phyloP scores from a whole-genome alignment of 2,329 filamentous ascomycete species.

The Trichophyton simii region DNA sequence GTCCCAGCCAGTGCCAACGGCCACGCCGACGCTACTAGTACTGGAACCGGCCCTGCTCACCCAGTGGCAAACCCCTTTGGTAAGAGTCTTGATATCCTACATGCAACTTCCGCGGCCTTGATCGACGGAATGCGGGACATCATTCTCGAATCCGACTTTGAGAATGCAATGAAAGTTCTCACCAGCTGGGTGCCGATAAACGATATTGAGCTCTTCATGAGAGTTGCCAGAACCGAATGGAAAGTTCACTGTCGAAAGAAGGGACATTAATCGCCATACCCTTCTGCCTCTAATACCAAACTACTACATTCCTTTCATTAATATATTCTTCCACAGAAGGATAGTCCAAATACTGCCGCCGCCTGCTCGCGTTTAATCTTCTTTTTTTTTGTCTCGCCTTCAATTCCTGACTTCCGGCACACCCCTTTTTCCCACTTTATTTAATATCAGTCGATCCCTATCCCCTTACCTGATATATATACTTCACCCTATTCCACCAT shows the following conservation, averaged over 20 bases:
- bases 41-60: conserved; percentile 8
- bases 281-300: background rate
- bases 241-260: conserved; percentile 50
- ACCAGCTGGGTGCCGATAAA: conserved; percentile 90
- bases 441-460: background rate
- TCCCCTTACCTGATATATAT: background rate
- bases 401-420: background rate
- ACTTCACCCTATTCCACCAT: background rate
- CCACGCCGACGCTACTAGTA: conserved; percentile 11
- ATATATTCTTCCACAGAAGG: background rate
- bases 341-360: background rate
- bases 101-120: conserved; percentile 78
- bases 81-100: conserved; percentile 69
- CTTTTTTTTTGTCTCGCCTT: background rate
- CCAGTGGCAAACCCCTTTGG: conserved; percentile 35
- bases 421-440: background rate
- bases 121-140: conserved; percentile 84
- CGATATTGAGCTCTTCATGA: conserved; percentile 88
- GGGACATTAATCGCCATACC: background rate
- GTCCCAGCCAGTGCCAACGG: conserved; percentile 13
- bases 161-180: conserved; percentile 93
- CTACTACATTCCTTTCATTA: background rate
- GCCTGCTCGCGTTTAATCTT: background rate
- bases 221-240: conserved; percentile 76
- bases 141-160: conserved; percentile 84